A percentile compares a stretch with the other conserved stretches of the same genome.
These are phyloP conservation scores for Calophaca sinica DNA, from an alignment of 306 rosid genomes.

Conservation along the genomic window DNA sequence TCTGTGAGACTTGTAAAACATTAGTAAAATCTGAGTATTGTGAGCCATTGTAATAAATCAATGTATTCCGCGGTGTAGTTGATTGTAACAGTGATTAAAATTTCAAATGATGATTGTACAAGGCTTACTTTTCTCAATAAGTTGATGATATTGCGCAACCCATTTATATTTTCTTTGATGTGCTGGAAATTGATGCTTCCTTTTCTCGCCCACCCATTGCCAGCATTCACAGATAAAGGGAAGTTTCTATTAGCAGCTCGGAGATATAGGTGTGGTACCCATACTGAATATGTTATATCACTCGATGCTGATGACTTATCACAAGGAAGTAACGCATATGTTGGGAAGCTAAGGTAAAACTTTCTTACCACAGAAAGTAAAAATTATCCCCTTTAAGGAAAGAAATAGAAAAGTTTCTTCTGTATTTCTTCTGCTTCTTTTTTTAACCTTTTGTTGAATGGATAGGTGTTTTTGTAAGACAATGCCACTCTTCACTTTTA, in stretches of 20 bases:
- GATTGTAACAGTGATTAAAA: neutral
- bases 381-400: slow-evolving; percentile 2
- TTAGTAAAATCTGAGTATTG: slow-evolving; percentile 1
- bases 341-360: slow-evolving; percentile 89
- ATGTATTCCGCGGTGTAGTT: slow-evolving; percentile 20
- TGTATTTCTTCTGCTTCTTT: slow-evolving; percentile 1
- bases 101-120: slow-evolving; percentile 17
- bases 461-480: neutral
- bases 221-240: slow-evolving; percentile 95
- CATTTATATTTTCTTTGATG: slow-evolving; percentile 36
- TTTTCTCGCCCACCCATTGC: slow-evolving; percentile 2
- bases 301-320: slow-evolving; percentile 88
- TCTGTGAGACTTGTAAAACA: slow-evolving; percentile 22
- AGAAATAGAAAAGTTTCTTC: neutral
- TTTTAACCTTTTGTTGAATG: neutral
- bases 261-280: slow-evolving; percentile 90
- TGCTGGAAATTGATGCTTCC: slow-evolving; percentile 33
- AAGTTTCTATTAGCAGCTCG: slow-evolving; percentile 95
- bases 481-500: neutral
- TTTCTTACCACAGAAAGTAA: slow-evolving; percentile 42
- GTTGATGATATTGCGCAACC: slow-evolving; percentile 5
- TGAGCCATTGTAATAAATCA: neutral
- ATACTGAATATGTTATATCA: slow-evolving; percentile 87
- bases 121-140: slow-evolving; percentile 21
- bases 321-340: slow-evolving; percentile 97